Evolutionary conservation across 352 stramenopile genomes (phyloP), one percentile per base, ranked within the genome.

Genomic region (Phytopythium sindhum): DNA sequence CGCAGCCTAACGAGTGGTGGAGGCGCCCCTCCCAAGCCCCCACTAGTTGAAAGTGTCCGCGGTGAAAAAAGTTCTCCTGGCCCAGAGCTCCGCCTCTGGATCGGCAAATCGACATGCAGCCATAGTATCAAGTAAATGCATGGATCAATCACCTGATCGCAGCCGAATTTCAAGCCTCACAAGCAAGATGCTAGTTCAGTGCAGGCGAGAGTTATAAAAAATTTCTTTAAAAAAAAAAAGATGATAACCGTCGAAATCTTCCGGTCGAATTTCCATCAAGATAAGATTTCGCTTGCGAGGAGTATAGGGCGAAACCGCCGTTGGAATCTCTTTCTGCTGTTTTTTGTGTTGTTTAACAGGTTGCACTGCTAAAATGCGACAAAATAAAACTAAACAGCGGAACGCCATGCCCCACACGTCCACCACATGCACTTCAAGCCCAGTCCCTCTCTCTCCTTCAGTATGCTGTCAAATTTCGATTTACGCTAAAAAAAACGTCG

Each of bases 21-120:
- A 42, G 48, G 45, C 44, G 51, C 48, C 67, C n/a, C n/a, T n/a
- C n/a, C n/a, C n/a, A n/a, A n/a, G n/a, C n/a, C n/a, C n/a, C n/a
- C n/a, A n/a, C n/a, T n/a, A n/a, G n/a, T n/a, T n/a, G n/a, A n/a
- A n/a, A n/a, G n/a, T n/a, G 42, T 63, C 51, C 44, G n/a, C 56
- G 28, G 31, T 26, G 50, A 28, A 68, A 64, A 77, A 77, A 57
- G 48, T 77, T 77, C 70, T 77, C 58, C 35, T 77, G 70, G 70
- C 35, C 33, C 33, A 12, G 39, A n/a, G n/a, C n/a, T n/a, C n/a
- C n/a, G n/a, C n/a, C n/a, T n/a, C n/a, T 51, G 33, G 54, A 57
- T 57, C 51, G 51, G 51, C n/a, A n/a, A n/a, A n/a, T n/a, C n/a
- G n/a, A n/a, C n/a, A n/a, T n/a, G n/a, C n/a, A n/a, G n/a, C n/a